Conservation (phyloP, 148 eudicot genomes). For the Agrostemma githago region DNA sequence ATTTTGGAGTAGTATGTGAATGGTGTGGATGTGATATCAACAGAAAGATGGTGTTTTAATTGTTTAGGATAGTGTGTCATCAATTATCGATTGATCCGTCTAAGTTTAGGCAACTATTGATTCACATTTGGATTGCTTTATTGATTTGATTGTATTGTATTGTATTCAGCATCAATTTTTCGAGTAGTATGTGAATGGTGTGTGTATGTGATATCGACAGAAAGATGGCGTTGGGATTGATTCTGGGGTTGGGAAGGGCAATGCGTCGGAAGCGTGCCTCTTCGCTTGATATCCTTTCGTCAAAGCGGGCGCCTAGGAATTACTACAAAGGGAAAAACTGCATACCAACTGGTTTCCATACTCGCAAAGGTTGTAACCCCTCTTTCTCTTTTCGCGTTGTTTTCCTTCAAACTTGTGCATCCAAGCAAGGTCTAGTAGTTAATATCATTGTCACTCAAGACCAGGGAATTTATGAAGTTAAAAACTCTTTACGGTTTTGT, state of each 20-base stretch:
- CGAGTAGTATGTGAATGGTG: no score
- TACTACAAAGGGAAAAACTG: conserved; percentile 96
- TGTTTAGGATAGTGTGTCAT: no score
- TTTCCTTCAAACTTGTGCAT: no score
- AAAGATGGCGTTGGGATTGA: conserved; percentile 62
- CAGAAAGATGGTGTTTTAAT: no score
- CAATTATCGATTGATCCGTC: no score
- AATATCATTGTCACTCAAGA: no score
- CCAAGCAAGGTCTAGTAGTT: no score
- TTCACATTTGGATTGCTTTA: background rate
- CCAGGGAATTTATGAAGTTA: no score
- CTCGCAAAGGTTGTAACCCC: conserved; percentile 67
- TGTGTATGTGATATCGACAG: background rate
- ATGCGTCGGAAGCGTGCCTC: conserved; percentile 74
- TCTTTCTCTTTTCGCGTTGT: background rate
- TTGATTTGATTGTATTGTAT: background rate
- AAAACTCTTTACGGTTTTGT: no score
- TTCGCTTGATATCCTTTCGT: conserved; percentile 74
- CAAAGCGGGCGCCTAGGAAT: conserved; percentile 70
- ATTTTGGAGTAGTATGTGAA: no score
- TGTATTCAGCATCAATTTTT: no score
- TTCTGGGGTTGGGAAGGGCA: conserved; percentile 71
- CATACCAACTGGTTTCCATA: conserved; percentile 96
- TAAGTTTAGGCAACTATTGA: background rate
- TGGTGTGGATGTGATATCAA: no score